These are phyloP conservation scores for Thuidium tamariscinum DNA, from an alignment of 225 moss, liverwort and hornwort genomes.

Conservation along the genomic window DNA sequence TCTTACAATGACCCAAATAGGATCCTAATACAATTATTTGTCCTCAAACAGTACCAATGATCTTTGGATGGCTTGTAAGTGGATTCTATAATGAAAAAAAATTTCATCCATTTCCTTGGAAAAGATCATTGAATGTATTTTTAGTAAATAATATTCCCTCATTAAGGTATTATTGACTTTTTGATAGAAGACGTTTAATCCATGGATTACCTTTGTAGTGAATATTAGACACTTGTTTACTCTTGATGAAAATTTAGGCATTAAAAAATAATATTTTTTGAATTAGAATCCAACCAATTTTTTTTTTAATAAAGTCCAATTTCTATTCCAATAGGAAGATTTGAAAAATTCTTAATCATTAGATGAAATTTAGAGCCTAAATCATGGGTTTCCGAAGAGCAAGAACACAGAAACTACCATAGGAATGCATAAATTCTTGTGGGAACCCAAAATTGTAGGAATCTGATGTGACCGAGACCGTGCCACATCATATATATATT, in stretches of 20 bases:
- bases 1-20: no score
- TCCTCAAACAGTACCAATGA: background rate
- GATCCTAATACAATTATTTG: rapidly evolving
- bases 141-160: background rate
- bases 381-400: background rate
- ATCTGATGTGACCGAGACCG: no score
- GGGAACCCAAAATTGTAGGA: no score
- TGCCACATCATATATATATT: no score
- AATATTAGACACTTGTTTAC: background rate
- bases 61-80: no score
- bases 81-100: background rate
- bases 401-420: no score
- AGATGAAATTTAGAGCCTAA: background rate
- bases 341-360: background rate
- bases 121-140: background rate
- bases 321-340: background rate
- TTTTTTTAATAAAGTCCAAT: background rate
- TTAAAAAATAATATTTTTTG: background rate
- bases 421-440: no score
- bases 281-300: rapidly evolving
- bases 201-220: rapidly evolving
- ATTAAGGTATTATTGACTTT: background rate
- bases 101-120: background rate
- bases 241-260: background rate
- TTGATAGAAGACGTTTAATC: background rate